Conservation (phyloP, 306 rosid species). For the Prunus dulcis region DNA sequence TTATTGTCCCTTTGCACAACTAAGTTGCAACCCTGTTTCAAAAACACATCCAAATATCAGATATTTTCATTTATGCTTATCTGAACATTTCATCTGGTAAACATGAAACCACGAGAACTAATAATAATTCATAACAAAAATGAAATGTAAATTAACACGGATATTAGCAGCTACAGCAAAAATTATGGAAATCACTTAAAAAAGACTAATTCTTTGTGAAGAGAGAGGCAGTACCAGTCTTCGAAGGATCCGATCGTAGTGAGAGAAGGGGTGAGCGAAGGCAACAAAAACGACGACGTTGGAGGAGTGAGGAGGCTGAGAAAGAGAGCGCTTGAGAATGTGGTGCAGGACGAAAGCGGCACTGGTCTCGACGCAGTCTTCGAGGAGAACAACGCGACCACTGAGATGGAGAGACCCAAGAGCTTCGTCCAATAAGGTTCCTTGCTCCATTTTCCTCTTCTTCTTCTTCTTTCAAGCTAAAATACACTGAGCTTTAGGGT, state of each 20-base stretch:
- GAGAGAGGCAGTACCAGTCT: conserved; percentile 49
- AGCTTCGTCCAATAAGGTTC: conserved; percentile 57
- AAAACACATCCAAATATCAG: conserved; percentile 1
- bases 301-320: conserved; percentile 38
- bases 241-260: conserved; percentile 79
- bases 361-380: conserved; percentile 78
- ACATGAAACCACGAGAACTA: neutral
- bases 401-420: conserved; percentile 48
- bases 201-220: neutral
- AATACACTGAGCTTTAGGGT: neutral
- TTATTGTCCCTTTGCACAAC: conserved; percentile 67
- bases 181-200: neutral
- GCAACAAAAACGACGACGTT: conserved; percentile 65
- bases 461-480: neutral
- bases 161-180: neutral
- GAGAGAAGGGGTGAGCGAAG: conserved; percentile 67
- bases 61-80: neutral
- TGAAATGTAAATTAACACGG: neutral
- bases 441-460: conserved; percentile 39
- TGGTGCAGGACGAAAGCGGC: conserved; percentile 87
- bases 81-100: neutral
- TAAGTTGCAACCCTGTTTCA: conserved; percentile 80
- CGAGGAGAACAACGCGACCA: conserved; percentile 56
- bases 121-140: neutral
- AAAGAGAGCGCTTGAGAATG: conserved; percentile 63